These are phyloP conservation scores for Arxiozyma heterogenica DNA, from an alignment of 1,139 yeast genomes.

Conservation along the genomic window DNA sequence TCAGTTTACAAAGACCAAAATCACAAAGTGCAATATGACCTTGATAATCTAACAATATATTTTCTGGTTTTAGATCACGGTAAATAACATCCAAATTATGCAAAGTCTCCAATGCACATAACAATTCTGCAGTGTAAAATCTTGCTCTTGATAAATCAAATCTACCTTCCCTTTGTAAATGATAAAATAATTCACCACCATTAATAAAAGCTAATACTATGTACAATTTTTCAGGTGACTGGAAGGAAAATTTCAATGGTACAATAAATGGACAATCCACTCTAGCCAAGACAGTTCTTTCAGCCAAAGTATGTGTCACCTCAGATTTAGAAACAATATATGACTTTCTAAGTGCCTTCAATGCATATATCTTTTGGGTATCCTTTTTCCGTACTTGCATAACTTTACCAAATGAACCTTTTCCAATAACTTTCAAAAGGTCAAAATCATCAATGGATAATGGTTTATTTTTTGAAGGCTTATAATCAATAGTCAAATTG, in stretches of 20 bases:
- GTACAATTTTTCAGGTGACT: constrained; percentile 87
- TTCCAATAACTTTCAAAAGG: constrained; percentile 86
- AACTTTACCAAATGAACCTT: constrained; percentile 96
- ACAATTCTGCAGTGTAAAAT: constrained; percentile 86
- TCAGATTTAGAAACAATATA: constrained; percentile 91
- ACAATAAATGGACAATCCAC: constrained; percentile 95
- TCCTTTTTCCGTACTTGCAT: constrained; percentile 97
- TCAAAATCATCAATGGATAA: constrained; percentile 87
- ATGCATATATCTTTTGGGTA: constrained; percentile 86
- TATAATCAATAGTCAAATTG: constrained; percentile 67
- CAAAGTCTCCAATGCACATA: constrained; percentile 84
- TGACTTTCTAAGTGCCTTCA: constrained; percentile 86
- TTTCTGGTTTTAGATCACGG: constrained; percentile 92
- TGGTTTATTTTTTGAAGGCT: constrained; percentile 61
- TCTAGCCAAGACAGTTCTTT: constrained; percentile 86
- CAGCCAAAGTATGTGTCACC: constrained; percentile 93
- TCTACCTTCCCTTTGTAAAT: constrained; percentile 82
- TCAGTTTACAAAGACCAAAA: constrained; percentile 89
- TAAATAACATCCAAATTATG: constrained; percentile 89
- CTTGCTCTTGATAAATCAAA: constrained; percentile 84
- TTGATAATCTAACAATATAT: constrained; percentile 83
- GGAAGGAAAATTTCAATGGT: constrained; percentile 93
- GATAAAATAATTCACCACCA: constrained; percentile 96
- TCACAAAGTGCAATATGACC: constrained; percentile 97
- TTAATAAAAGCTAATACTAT: constrained; percentile 86